Conservation (phyloP, 371 early-diverging fungal species). For the Zychaea mexicana region DNA sequence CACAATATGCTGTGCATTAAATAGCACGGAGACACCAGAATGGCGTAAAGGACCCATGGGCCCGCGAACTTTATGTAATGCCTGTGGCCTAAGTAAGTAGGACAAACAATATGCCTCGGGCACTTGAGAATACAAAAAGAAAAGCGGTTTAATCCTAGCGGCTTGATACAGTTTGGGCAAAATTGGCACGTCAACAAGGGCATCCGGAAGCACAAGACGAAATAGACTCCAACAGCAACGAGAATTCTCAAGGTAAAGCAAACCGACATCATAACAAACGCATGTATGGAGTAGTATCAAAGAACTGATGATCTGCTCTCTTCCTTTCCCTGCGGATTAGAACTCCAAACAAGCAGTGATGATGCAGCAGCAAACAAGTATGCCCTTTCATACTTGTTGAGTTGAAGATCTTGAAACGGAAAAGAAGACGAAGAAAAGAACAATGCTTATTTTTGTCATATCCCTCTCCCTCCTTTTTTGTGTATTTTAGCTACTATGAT, state of each 20-base stretch:
- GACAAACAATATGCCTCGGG: no score
- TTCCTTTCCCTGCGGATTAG: no score
- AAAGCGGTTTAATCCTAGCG: no score
- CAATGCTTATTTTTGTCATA: background rate
- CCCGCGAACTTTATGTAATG: conserved; percentile 40
- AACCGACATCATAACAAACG: no score
- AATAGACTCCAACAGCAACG: background rate
- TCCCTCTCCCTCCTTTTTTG: no score
- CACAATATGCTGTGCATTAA: background rate
- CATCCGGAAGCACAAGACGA: background rate
- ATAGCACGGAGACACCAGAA: conserved; percentile 38
- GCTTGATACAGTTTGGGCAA: conserved; percentile 14
- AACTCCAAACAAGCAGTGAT: conserved; percentile 1
- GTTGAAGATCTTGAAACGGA: conserved; percentile 6
- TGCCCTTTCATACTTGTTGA: conserved; percentile 12
- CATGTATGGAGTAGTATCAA: no score
- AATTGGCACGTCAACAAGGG: conserved; percentile 9
- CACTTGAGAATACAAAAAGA: no score
- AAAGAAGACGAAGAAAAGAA: background rate
- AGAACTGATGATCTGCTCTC: background rate
- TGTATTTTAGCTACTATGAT: background rate
- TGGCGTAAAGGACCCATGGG: conserved; percentile 42
- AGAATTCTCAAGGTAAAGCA: background rate
- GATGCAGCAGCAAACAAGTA: conserved; percentile 8
- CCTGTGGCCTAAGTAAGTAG: conserved; percentile 39